Evolutionary conservation across 108 stramenopile genomes (phyloP).

Genomic region (Epipyxis sp.): DNA sequence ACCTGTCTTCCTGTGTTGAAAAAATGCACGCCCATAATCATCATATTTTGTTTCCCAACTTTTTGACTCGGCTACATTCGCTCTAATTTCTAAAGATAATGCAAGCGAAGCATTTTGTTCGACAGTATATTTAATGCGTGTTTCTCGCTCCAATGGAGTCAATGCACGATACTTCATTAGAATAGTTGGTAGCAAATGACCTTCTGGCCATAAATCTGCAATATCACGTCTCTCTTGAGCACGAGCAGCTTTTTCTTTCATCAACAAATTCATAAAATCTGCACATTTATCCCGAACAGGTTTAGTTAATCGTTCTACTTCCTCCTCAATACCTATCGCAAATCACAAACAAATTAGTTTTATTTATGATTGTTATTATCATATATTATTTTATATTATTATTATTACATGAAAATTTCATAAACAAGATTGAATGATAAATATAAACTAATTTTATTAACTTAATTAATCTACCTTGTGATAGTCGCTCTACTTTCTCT

Average conservation of each 20-base stretch:
- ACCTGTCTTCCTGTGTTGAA: constrained; percentile 10
- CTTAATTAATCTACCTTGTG: no score
- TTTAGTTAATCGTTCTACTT: constrained; percentile 21
- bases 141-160: background rate
- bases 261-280: constrained; percentile 2
- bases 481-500: constrained; percentile 14
- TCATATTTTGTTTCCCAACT: constrained; percentile 23
- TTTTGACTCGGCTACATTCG: constrained; percentile 18
- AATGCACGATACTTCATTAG: constrained; percentile 25
- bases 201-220: constrained; percentile 22
- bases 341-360: no score
- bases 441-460: no score
- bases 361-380: no score
- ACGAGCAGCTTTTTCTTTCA: constrained; percentile 32
- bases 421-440: no score
- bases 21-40: constrained; percentile 29
- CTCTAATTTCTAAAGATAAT: constrained; percentile 11
- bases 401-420: no score
- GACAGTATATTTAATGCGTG: background rate
- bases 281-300: constrained; percentile 14
- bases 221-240: constrained; percentile 27
- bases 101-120: background rate
- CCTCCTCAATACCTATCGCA: constrained; percentile 30
- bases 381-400: no score
- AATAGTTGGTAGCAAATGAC: background rate